Evolutionary conservation across 1,284 basidiomycete genomes (phyloP).

Genomic region (Ustilago lituana): DNA sequence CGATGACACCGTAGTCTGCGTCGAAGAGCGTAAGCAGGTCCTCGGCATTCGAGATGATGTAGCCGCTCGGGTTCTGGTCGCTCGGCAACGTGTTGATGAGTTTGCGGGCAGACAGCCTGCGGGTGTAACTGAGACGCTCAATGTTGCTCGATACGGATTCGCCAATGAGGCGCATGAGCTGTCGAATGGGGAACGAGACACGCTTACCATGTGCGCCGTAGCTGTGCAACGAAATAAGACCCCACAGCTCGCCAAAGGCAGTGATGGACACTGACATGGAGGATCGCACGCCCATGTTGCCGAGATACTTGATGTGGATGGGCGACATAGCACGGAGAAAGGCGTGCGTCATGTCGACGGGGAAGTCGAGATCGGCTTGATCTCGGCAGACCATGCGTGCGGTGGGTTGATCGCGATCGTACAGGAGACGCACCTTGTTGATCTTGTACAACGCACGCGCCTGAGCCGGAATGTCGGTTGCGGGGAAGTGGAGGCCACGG

Average conservation of each 20-base stretch:
- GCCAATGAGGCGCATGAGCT: conserved; percentile 76
- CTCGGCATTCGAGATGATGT: conserved; percentile 86
- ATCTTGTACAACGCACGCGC: conserved; percentile 72
- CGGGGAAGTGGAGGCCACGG: conserved; percentile 77
- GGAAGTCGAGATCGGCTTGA: conserved; percentile 76
- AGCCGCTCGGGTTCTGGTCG: conserved; percentile 79
- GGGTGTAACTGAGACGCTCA: conserved; percentile 82
- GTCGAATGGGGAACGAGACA: conserved; percentile 83
- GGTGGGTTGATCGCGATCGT: conserved; percentile 80
- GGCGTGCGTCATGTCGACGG: conserved; percentile 87
- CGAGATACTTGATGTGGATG: conserved; percentile 79
- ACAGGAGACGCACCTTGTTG: conserved; percentile 83
- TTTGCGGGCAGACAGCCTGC: conserved; percentile 80
- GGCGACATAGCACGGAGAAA: conserved; percentile 89
- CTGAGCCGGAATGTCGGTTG: conserved; percentile 73
- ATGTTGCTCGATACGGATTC: conserved; percentile 86
- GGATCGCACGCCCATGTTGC: conserved; percentile 67
- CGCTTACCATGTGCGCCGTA: conserved; percentile 83
- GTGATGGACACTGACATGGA: conserved; percentile 75
- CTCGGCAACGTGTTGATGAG: conserved; percentile 82
- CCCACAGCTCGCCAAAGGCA: conserved; percentile 85
- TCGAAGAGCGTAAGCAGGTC: conserved; percentile 84
- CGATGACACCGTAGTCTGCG: conserved; percentile 83
- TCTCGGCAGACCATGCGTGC: conserved; percentile 79
- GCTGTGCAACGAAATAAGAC: conserved; percentile 83